These are phyloP conservation scores for Pyrus pyrifolia DNA, from an alignment of 306 rosid species.

Conservation along the genomic window DNA sequence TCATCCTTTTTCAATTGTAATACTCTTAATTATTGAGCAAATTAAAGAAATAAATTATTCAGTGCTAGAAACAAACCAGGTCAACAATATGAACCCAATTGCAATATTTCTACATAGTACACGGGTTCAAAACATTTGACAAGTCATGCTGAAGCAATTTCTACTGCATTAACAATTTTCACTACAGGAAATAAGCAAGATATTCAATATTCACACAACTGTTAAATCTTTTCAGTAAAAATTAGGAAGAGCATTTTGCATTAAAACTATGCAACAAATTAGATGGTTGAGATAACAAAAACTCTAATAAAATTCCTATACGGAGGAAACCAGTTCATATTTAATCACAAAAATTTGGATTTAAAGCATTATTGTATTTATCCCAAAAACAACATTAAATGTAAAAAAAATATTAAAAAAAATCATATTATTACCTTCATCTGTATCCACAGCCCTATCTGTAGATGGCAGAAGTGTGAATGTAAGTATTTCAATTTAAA, in stretches of 20 bases:
- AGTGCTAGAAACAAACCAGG: neutral
- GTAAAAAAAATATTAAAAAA: neutral
- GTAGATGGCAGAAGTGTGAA: conserved; percentile 34
- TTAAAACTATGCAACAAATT: neutral
- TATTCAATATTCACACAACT: neutral
- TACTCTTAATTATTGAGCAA: neutral
- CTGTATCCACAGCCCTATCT: conserved; percentile 66
- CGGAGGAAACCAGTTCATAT: neutral
- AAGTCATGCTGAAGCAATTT: neutral
- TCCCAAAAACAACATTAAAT: neutral
- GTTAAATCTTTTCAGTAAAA: neutral
- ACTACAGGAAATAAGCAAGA: neutral
- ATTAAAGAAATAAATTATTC: neutral
- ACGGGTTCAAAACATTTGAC: neutral
- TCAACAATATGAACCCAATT: neutral
- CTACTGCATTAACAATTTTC: neutral
- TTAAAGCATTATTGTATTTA: neutral
- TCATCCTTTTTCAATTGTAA: neutral
- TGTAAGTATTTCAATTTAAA: conserved; percentile 1
- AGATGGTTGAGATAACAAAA: neutral
- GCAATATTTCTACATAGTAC: neutral
- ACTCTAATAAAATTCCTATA: neutral
- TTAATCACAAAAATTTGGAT: neutral
- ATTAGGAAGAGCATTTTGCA: neutral
- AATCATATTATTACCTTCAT: conserved; percentile 56